Percentiles rank a stretch among this genome's conserved stretches.
phyloP scores from a whole-genome alignment of 306 rosid genomes.

The Astragalus glycyphyllos region DNA sequence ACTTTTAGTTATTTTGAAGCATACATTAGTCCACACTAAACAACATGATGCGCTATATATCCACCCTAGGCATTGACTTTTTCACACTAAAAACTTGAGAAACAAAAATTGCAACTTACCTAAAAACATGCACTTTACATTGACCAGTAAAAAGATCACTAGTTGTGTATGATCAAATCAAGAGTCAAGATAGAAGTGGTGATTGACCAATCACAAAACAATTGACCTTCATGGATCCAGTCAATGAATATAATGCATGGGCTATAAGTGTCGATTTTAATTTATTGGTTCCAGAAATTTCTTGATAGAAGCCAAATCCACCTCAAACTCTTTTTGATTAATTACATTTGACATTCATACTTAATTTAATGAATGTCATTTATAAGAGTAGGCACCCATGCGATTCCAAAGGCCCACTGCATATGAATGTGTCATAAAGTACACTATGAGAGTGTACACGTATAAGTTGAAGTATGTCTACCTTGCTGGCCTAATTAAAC shows the following conservation, averaged over 20 bases:
- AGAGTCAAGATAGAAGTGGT: constrained; percentile 37
- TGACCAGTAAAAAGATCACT: background rate
- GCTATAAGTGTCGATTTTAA: constrained; percentile 1
- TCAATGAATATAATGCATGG: constrained; percentile 1
- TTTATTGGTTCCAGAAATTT: constrained; percentile 29
- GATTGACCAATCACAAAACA: constrained; percentile 25
- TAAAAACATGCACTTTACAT: too few species aligned
- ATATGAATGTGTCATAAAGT: constrained; percentile 27
- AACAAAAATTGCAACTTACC: too few species aligned
- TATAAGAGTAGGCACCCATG: constrained; percentile 32
- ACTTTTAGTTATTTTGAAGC: too few species aligned
- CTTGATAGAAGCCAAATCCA: constrained; percentile 26
- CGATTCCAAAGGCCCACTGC: constrained; percentile 23
- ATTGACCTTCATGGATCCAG: constrained; percentile 27
- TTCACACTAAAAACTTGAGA: too few species aligned
- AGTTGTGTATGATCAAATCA: background rate
- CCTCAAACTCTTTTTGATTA: constrained; percentile 2
- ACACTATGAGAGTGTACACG: constrained; percentile 14
- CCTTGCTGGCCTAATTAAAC: constrained; percentile 24
- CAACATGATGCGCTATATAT: too few species aligned
- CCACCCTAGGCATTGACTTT: too few species aligned
- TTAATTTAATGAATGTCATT: constrained; percentile 36
- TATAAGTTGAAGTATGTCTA: background rate
- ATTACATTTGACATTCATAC: constrained; percentile 1
- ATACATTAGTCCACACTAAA: too few species aligned